Base-by-base conservation (phyloP, 1,284 basidiomycete genomes). In the Blastosporella zonata region DNA sequence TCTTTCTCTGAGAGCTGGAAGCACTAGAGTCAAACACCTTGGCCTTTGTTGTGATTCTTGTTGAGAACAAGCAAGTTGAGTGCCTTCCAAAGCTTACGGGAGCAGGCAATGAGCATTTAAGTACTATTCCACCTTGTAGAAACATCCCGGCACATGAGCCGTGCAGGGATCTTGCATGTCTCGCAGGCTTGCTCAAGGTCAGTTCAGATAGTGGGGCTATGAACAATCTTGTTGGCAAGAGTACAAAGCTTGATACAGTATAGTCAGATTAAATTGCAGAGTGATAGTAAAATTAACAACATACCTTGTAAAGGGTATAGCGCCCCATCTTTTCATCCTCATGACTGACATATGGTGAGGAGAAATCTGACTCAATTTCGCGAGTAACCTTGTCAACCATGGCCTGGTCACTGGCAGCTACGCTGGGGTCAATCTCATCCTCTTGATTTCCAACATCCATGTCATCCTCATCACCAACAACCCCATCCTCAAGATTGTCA, bases 71-170 rank as follows among this genome's bases (percentile, higher is more conserved):
- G 49, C 12, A 38, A 37, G 6, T 35, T 36, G 4, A 50, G 22
- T 0, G 52, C 44, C 4, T 29, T 12, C 2, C 45, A 37, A 9
- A 56, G 47, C 13, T 55, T 33, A 7, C 44, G 10, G 8, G 43
- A 36, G 23, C 41, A 17, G n/a, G 33, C 17, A 17, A 56, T 40
- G 21, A 55, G 43, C 25, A 42, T 49, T 20, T 50, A 36, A 3
- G 57, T 59, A 23, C 46, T 50, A 46, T 57, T 59, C 57, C 55
- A 59, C 6, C 40, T 29, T 17, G 53, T 53, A 3, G 48, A 10
- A 18, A 55, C 51, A 36, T 56, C 49, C 9, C 43, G 25, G 20
- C 28, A 28, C 45, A 54, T 52, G 9, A 25, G 17, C 34, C 12
- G 5, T 4, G 22, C 6, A 13, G 12, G 31, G 46, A 52, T 3